Evolutionary conservation across 768 basidiomycete species (phyloP).

Genomic region (Russula abietina): DNA sequence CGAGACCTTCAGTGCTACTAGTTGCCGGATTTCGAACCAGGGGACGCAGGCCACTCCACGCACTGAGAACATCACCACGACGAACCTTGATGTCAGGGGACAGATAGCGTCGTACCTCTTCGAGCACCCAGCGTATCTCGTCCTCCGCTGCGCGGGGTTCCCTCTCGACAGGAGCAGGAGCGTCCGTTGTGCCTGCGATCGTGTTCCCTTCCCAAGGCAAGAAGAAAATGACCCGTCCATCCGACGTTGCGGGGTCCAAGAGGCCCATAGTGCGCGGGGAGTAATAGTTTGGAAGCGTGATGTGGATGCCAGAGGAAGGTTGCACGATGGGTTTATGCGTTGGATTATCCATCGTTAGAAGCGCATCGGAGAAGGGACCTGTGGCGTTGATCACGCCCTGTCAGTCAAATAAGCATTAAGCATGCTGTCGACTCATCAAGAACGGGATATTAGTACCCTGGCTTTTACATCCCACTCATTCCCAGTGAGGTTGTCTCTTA

Average conservation of each 20-base stretch:
- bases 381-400: constrained; percentile 95
- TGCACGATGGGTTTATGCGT: constrained; percentile 81
- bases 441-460: constrained; percentile 43
- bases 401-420: background rate
- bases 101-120: constrained; percentile 87
- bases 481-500: constrained; percentile 79
- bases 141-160: constrained; percentile 85
- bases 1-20: constrained; percentile 76
- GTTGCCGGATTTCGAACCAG: constrained; percentile 77
- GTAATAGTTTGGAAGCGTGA: constrained; percentile 96
- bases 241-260: constrained; percentile 89
- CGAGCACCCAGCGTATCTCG: constrained; percentile 94
- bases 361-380: constrained; percentile 84
- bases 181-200: constrained; percentile 95
- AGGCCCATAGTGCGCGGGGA: constrained; percentile 93
- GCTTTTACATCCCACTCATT: constrained; percentile 77
- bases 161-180: constrained; percentile 60
- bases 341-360: constrained; percentile 76
- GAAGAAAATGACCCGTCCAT: constrained; percentile 98
- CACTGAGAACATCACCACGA: constrained; percentile 89
- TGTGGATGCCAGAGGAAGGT: constrained; percentile 89
- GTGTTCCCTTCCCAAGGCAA: constrained; percentile 98
- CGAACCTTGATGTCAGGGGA: constrained; percentile 90
- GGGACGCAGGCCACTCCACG: constrained; percentile 90
- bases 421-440: background rate